Percentiles rank a stretch among this genome's conserved stretches.
These are phyloP conservation scores for Penicillium cataractarum DNA, from an alignment of 495 filamentous ascomycete species.

Conservation along the genomic window DNA sequence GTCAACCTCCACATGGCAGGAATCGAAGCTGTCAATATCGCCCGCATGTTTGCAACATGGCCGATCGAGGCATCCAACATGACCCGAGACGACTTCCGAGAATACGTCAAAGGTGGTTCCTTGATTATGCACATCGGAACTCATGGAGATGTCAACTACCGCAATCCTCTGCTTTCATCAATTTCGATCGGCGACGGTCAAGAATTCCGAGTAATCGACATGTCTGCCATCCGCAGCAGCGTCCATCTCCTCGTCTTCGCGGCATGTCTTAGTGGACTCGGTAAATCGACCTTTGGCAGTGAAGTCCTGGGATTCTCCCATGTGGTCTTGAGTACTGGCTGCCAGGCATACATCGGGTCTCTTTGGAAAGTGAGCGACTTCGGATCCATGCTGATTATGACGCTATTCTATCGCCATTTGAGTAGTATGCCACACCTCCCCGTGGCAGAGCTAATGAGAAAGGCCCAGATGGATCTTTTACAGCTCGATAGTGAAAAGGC, in stretches of 20 bases:
- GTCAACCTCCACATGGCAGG: slow-evolving; percentile 31
- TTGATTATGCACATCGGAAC: slow-evolving; percentile 37
- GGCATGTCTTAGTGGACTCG: slow-evolving; percentile 35
- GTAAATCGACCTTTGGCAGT: slow-evolving; percentile 29
- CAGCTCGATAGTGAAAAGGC: slow-evolving; percentile 28
- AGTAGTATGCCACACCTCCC: slow-evolving; percentile 13
- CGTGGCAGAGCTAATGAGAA: slow-evolving; percentile 24
- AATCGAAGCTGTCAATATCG: slow-evolving; percentile 36
- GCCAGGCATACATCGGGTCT: slow-evolving; percentile 35
- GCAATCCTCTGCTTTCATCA: slow-evolving; percentile 33
- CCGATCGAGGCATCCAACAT: slow-evolving; percentile 33
- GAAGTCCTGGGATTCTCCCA: slow-evolving; percentile 38
- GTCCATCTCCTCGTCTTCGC: slow-evolving; percentile 37
- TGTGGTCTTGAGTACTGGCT: slow-evolving; percentile 33
- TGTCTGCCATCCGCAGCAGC: slow-evolving; percentile 29
- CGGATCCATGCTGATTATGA: slow-evolving; percentile 38
- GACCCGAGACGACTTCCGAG: slow-evolving; percentile 26
- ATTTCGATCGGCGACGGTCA: slow-evolving; percentile 32
- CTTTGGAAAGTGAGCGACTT: slow-evolving; percentile 38
- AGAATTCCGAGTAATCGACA: slow-evolving; percentile 35
- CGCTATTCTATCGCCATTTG: slow-evolving; percentile 33
- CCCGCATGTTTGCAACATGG: slow-evolving; percentile 32
- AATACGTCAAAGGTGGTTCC: slow-evolving; percentile 27
- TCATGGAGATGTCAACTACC: slow-evolving; percentile 29
- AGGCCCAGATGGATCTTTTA: slow-evolving; percentile 30